Evolutionary conservation across 805 yeast genomes (phyloP), one percentile per base, ranked within the genome.

Genomic region (Saccharomycopsis fodiens): DNA sequence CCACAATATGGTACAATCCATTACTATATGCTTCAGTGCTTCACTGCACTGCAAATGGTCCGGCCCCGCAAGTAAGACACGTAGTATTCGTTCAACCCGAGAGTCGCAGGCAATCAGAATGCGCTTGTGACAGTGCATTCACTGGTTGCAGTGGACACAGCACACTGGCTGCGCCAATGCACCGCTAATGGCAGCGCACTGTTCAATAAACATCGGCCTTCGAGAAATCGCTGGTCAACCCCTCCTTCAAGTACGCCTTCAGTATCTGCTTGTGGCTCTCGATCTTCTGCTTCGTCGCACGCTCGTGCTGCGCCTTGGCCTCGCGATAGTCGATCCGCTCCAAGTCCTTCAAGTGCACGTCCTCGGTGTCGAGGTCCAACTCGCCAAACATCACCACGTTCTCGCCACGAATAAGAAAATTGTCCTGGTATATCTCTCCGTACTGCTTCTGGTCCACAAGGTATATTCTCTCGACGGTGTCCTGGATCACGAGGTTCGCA

Each of bases 371-470:
- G 51, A 87, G 83, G 62, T 89, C 96, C 51, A 91, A 75, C 61
- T 91, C 97, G 17, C 97, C 98, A 60, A 93, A 62, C 79, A 89
- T 76, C 7, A 89, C 93, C 6, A 93, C 93, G 57, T 91, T 91
- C 63, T 93, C 98, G 51, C 98, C 98, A 65, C 98, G 82, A 35
- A 93, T 82, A 67, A 93, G 75, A 59, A 80, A 82, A 42, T 86
- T 85, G 7, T 96, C 96, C 44, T 83, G 74, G 42, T 71, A 70
- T n/a, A 67, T 69, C 61, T 91, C 96, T 6, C 85, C 95, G 59
- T 79, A 91, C 52, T 73, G 59, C 35, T 66, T 68, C 39, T 67
- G 65, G 13, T 71, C 76, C 15, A 70, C 60, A 53, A 82, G 68
- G 59, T 85, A 85, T 55, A 88, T 77, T 62, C 96, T 76, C 62